phyloP scores from a whole-genome alignment of 169 alveolate genomes.

The Plasmodium inui region DNA sequence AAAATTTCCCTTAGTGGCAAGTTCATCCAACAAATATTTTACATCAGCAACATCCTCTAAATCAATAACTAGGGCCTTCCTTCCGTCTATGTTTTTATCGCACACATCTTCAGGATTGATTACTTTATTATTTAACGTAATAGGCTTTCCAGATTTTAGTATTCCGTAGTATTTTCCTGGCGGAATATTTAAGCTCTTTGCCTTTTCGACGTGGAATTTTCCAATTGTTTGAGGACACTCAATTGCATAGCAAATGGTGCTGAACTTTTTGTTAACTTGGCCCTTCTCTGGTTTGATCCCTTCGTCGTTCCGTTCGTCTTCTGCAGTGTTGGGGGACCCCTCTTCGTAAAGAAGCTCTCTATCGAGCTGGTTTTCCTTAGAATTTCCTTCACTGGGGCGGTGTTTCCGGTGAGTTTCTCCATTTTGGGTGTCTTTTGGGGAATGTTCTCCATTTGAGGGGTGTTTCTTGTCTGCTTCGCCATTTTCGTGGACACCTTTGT shows the following conservation, averaged over 20 bases:
- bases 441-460: not conserved
- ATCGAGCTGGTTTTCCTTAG: not conserved
- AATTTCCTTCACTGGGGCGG: not conserved
- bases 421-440: not conserved
- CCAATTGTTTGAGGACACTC: slow-evolving; percentile 83
- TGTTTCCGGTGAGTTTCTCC: not conserved
- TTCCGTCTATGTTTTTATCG: slow-evolving; percentile 87
- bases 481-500: not conserved
- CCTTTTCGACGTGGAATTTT: slow-evolving; percentile 84
- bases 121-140: slow-evolving; percentile 83
- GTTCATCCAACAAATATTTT: slow-evolving; percentile 9
- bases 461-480: not conserved
- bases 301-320: not conserved
- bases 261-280: not conserved
- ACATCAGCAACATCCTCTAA: slow-evolving; percentile 20
- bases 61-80: slow-evolving; percentile 68
- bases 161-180: slow-evolving; percentile 90
- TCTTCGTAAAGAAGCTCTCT: not conserved
- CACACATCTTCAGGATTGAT: slow-evolving; percentile 89
- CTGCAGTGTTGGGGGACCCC: not conserved
- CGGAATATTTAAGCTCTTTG: slow-evolving; percentile 85
- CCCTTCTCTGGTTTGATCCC: not conserved
- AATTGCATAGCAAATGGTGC: slow-evolving; percentile 68
- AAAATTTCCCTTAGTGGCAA: slow-evolving; percentile 2
- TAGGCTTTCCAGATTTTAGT: slow-evolving; percentile 88